Evolutionary conservation across 257 asterid genomes (phyloP).

Genomic region (Solanum clarkiae): DNA sequence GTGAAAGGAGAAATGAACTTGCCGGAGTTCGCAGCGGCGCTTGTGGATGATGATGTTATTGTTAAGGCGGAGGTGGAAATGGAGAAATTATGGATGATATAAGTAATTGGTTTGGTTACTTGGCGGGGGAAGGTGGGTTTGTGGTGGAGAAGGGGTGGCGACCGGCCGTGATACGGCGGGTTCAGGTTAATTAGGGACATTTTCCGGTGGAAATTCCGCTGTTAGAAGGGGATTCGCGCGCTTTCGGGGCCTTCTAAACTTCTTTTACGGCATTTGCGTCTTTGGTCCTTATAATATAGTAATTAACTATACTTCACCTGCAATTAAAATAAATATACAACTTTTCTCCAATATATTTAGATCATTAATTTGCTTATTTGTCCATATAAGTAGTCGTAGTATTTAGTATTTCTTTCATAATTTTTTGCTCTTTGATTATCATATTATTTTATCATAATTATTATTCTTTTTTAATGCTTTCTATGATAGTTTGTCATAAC

Average conservation of each 20-base stretch:
- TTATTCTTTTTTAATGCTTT: neutral
- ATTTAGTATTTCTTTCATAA: neutral
- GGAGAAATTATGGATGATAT: neutral
- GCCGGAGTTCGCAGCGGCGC: slow-evolving; percentile 5
- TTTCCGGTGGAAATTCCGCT: neutral
- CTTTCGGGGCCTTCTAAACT: neutral
- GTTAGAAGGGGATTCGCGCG: neutral
- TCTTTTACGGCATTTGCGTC: neutral
- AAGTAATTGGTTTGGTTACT: neutral
- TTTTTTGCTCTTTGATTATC: no score
- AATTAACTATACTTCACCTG: neutral
- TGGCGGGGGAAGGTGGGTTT: neutral
- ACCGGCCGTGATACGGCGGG: slow-evolving; percentile 4
- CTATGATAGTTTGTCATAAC: neutral
- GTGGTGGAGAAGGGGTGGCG: slow-evolving; percentile 9
- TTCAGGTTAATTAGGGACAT: slow-evolving; percentile 23
- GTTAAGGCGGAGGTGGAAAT: neutral
- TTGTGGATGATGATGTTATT: slow-evolving; percentile 8
- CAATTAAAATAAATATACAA: neutral
- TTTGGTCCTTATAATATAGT: neutral
- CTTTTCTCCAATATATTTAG: neutral
- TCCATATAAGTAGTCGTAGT: neutral
- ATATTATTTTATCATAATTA: neutral
- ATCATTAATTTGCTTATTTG: neutral
- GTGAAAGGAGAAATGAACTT: neutral